These are phyloP conservation scores for Shiraia sp. DNA, from an alignment of 2,329 filamentous ascomycete species.

Conservation along the genomic window DNA sequence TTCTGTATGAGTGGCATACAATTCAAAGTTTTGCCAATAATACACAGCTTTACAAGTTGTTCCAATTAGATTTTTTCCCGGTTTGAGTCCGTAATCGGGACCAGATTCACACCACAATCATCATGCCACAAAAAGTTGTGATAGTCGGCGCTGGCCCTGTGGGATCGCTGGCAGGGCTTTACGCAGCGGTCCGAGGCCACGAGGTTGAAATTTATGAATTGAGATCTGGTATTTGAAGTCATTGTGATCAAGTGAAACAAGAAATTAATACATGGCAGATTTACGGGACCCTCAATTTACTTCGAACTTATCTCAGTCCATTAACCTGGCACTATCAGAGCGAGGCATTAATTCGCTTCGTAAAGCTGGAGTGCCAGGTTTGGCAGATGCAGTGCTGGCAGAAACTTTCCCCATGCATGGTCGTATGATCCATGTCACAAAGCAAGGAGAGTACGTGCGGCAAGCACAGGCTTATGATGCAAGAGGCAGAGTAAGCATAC, in stretches of 20 bases:
- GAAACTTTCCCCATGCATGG: constrained; percentile 91
- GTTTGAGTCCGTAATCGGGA: no score
- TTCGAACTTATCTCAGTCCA: constrained; percentile 97
- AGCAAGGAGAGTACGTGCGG: constrained; percentile 70
- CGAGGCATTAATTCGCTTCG: constrained; percentile 88
- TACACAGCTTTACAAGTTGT: no score
- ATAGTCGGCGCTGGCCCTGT: constrained; percentile 93
- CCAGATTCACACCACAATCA: no score
- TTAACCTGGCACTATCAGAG: constrained; percentile 93
- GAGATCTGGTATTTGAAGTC: constrained; percentile 72
- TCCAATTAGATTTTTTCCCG: no score
- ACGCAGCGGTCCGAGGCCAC: constrained; percentile 85
- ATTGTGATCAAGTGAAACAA: background rate
- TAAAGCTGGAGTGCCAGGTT: constrained; percentile 65
- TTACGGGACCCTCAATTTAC: constrained; percentile 80
- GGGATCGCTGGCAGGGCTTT: constrained; percentile 86
- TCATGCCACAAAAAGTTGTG: constrained; percentile 67
- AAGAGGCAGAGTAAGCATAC: constrained; percentile 72
- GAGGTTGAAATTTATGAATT: constrained; percentile 94
- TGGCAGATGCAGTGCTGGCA: constrained; percentile 74
- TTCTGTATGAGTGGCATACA: background rate
- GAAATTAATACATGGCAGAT: constrained; percentile 59
- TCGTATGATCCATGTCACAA: constrained; percentile 88
- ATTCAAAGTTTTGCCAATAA: no score
- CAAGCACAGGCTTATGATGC: constrained; percentile 88